These are phyloP conservation scores for Aspergillus felis DNA, from an alignment of 2,329 filamentous ascomycete species.

Conservation along the genomic window DNA sequence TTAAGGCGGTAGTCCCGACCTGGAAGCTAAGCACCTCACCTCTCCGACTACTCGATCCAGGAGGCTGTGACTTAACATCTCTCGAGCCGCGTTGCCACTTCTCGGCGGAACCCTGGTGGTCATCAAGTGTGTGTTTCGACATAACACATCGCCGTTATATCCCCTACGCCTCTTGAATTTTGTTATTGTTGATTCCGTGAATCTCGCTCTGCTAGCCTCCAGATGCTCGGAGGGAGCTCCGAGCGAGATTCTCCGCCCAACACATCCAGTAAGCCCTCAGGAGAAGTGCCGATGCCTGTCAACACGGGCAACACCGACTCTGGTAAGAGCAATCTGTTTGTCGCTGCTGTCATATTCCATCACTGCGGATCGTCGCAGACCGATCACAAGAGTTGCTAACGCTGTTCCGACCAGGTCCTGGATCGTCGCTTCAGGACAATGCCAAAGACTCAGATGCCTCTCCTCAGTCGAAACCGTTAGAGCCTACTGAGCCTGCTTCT, in stretches of 20 bases:
- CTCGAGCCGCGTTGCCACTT: constrained; percentile 10
- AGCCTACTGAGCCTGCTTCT: constrained; percentile 8
- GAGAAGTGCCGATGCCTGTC: constrained; percentile 34
- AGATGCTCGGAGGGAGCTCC: constrained; percentile 32
- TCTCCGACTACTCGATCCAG: constrained; percentile 18
- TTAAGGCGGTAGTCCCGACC: constrained; percentile 23
- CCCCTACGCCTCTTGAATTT: constrained; percentile 2
- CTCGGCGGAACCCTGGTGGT: constrained; percentile 23
- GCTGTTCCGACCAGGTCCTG: constrained; percentile 19
- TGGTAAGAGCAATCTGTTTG: constrained; percentile 23
- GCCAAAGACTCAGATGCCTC: constrained; percentile 19
- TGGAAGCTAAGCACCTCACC: constrained; percentile 19
- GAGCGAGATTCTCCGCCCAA: constrained; percentile 28
- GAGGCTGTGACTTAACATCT: constrained; percentile 20
- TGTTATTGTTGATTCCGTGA: constrained; percentile 8
- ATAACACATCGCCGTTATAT: constrained; percentile 8
- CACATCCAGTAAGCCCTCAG: constrained; percentile 25
- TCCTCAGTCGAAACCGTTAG: constrained; percentile 16
- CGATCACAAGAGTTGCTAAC: constrained; percentile 8
- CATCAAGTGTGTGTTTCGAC: constrained; percentile 8
- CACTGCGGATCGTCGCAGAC: not conserved
- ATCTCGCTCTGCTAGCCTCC: constrained; percentile 24
- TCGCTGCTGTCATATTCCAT: not conserved
- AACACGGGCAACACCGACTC: constrained; percentile 22
- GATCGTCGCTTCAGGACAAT: constrained; percentile 21